Evolutionary conservation across 2,329 filamentous ascomycete species (phyloP), one percentile per base, ranked within the genome.

Genomic region (Dactylonectria estremocensis): DNA sequence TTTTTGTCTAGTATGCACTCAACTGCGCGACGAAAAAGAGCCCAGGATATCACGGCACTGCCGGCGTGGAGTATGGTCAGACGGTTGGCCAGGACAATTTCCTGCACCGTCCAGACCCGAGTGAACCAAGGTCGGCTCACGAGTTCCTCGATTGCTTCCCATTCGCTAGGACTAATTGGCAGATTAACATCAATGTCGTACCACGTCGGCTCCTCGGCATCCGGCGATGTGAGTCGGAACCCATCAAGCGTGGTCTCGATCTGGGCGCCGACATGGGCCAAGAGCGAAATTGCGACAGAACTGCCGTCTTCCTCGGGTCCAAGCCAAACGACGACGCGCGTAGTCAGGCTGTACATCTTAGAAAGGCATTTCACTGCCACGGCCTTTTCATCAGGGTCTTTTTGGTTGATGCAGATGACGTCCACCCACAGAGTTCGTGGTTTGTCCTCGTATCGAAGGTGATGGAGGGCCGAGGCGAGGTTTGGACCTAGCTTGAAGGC

Each of bases 331-430:
- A 60, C n/a, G 8, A 61, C 61, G 1, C 40, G 35, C 0, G 35
- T 35, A 16, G 55, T 37, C 10, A 46, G 20, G 5, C 18, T 24
- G 16, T 64, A 64, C 16, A 68, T 61, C 28, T 20, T 35, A 1
- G 55, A 43, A 52, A 68, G 64, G 7, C 49, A 52, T 9, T 48
- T 56, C 2, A 68, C 61, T 46, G 64, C 61, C 16, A 43, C 54
- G 7, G 46, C 49, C 28, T 64, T 64, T 14, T 68, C 65, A 13
- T 20, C 33, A 22, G 59, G 46, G 22, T 61, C 61, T 24, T 43
- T 33, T 22, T 60, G 69, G 48, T 69, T 62, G 50, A 71, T 66
- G 37, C 69, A 70, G 9, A 70, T 55, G 45, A 67, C 69, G 24
- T 71, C 69, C 18, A 71, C 45, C 69, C 68, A 72, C 3, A 68